Evolutionary conservation across 2,329 filamentous ascomycete genomes (phyloP), one percentile per base, ranked within the genome.

Genomic region (Sclerotinia spermophila): DNA sequence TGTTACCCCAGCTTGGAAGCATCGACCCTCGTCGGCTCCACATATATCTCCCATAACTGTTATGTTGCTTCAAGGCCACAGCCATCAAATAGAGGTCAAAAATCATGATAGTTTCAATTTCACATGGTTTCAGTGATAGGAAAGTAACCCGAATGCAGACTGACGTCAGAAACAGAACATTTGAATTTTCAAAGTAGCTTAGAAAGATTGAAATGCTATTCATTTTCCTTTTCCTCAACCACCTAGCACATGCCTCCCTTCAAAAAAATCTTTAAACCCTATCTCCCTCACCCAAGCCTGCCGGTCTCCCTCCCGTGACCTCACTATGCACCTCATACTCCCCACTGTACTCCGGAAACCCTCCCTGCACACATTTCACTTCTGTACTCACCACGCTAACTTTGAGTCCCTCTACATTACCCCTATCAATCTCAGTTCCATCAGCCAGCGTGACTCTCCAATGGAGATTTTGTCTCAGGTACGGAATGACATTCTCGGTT

Each of bases 401-500:
- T 24, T 72, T 74, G 61, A 80, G 66, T 5, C 76, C 77, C 11
- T 72, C 67, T 4, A 79, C 75, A 7, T 75, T 71, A 24, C 75
- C 72, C 62, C 75, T 68, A 30, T 72, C 53, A 65, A 75, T 70
- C 56, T 75, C 73, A 2, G 70, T 72, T 1, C 73, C 75, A 68
- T 79, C 76, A 19, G 70, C 73, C 35, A 76, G 62, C 6, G 72
- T 74, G 11, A 80, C 72, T 51, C 78, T 73, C 76, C 77, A 77
- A 62, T 80, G 76, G 27, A 80, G 68, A 51, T 79, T 75, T 42
- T 75, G 71, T 53, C 71, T 76, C 68, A 80, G 68, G 66, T 75
- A 80, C 27, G 77, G 76, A 42, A 78, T 69, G 5, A 81, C 80
- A 38, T 77, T 76, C 11, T 74, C 77, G 2, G 74, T 72, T 17